Conservation (phyloP, 305 asterid species). For the Solanum hybrid region DNA sequence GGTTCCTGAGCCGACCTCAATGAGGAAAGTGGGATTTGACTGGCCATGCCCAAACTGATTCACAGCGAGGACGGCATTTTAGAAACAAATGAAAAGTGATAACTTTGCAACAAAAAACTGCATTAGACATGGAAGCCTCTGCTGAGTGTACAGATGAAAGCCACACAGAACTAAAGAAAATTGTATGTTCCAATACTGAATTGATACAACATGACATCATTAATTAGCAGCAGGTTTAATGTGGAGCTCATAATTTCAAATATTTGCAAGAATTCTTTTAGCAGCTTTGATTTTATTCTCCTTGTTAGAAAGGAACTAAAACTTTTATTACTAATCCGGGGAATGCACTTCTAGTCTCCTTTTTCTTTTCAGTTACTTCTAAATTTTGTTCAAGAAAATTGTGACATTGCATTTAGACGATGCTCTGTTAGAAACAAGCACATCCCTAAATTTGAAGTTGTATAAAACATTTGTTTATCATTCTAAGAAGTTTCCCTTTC, state of each 20-base stretch:
- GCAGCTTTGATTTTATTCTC: background rate
- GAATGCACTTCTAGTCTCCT: background rate
- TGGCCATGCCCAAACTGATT: slow-evolving; percentile 98
- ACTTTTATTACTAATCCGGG: background rate
- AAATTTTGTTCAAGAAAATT: background rate
- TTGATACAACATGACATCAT: background rate
- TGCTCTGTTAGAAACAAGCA: background rate
- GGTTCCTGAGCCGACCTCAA: slow-evolving; percentile 57
- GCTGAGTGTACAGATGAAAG: background rate
- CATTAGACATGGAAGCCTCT: background rate
- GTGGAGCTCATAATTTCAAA: background rate
- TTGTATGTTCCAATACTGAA: background rate
- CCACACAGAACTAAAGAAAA: background rate
- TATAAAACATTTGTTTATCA: background rate
- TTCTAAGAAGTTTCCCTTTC: background rate
- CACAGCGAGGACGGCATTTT: background rate
- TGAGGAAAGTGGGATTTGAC: slow-evolving; percentile 86
- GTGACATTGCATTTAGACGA: background rate
- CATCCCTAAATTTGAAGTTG: background rate
- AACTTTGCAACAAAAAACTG: background rate
- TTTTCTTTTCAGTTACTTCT: background rate
- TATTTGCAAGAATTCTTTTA: background rate
- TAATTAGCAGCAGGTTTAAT: background rate
- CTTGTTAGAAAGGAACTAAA: background rate
- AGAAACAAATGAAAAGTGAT: background rate